Conservation (phyloP, 805 yeast species). For the Saturnispora kantuleensis region DNA sequence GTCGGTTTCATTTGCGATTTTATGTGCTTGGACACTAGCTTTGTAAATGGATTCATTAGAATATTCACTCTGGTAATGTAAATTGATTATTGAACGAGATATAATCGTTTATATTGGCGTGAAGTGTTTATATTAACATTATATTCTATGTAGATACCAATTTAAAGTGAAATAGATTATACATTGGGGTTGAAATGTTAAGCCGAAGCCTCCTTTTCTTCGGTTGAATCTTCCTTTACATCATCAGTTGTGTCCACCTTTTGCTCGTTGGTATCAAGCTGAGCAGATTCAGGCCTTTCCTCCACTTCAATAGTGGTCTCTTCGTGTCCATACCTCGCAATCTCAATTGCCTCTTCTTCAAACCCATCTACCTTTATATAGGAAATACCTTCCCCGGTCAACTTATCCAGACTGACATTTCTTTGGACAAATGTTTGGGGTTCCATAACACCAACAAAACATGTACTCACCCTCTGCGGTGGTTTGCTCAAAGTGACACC, state of each 20-base stretch:
- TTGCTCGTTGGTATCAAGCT: no score
- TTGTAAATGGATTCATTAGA: no score
- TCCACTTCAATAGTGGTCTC: background rate
- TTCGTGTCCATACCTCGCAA: slow-evolving; percentile 67
- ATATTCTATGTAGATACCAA: no score
- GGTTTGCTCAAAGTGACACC: background rate
- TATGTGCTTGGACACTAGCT: no score
- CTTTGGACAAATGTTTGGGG: slow-evolving; percentile 82
- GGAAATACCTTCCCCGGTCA: slow-evolving; percentile 49
- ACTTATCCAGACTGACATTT: slow-evolving; percentile 51
- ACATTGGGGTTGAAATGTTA: no score
- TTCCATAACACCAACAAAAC: slow-evolving; percentile 86
- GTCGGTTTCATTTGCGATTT: no score
- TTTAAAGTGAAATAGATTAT: no score
- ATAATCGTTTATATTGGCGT: background rate
- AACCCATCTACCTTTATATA: slow-evolving; percentile 79
- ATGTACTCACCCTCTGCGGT: slow-evolving; percentile 33
- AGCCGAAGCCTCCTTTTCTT: no score
- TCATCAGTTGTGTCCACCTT: no score
- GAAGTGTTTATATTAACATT: no score
- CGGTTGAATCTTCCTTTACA: no score
- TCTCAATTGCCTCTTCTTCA: slow-evolving; percentile 55
- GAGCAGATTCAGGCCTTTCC: background rate
- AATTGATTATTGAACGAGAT: background rate
- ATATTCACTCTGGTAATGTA: no score